Base-by-base conservation (phyloP, 108 stramenopile species). In the Asterionellopsis glacialis region DNA sequence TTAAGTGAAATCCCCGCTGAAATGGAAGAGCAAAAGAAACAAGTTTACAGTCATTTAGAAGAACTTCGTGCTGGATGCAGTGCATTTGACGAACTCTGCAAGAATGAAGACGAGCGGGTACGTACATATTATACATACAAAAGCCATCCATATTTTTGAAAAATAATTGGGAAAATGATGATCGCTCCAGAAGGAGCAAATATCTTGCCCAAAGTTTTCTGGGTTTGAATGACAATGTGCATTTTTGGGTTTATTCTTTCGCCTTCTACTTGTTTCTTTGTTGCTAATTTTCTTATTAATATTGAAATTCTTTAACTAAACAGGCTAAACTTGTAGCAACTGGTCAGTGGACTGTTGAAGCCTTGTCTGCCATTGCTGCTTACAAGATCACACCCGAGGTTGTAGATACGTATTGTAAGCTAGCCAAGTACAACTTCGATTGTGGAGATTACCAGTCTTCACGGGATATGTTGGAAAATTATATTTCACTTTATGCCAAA, bases 341-440 rank as follows among this genome's bases (percentile, higher is more conserved):
- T 18, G 84, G 86, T 44, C 80, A 94, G 41, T 95, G 94, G 85
- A 95, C 76, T 65, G 65, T 88, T 42, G 72, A 72, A 41, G 73
- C 74, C 28, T 61, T 96, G 51, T 53, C 67, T 16, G 64, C 70
- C 51, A 54, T 61, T n/a, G 48, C 72, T 11, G 63, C 72, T 39
- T 52, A 69, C 23, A 69, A 76, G 22, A 74, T 96, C 64, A 93
- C 91, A 1, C 63, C 66, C 19, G 88, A 93, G 52, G 80, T 69
- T 41, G 55, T 93, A 19, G 89, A 83, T 45, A 75, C 75, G 39
- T 95, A 92, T 65, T 80, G 79, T 61, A 56, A 90, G 71, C 80
- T 86, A 42, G 91, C 93, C 21, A 95, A 95, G 57, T 94, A 90
- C 71, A 80, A 93, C 59, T 98, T 94, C 75, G 95, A 96, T 52